A percentile compares a stretch with the other conserved stretches of the same genome.
Evolutionary conservation across 2,329 filamentous ascomycete genomes (phyloP).

Genomic region (Talaromyces sp.): DNA sequence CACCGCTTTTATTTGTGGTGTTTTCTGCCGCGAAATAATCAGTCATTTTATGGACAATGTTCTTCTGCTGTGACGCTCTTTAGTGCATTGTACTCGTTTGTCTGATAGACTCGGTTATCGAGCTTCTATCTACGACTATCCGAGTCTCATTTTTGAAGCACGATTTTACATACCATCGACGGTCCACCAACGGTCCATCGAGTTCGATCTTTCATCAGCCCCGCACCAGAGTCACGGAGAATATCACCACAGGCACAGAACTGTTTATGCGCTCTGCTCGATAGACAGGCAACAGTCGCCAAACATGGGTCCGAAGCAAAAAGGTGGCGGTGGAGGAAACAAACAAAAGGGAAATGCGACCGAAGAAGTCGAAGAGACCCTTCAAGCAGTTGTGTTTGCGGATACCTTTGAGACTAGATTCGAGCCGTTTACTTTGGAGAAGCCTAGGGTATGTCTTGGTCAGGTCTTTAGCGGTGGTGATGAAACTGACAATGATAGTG

Average conservation of each 20-base stretch:
- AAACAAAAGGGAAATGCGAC: constrained; percentile 42
- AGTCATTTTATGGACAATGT: background rate
- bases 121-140: background rate
- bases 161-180: no score
- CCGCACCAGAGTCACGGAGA: background rate
- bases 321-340: constrained; percentile 22
- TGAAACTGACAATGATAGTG: constrained; percentile 55
- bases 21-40: constrained; percentile 15
- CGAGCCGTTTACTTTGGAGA: constrained; percentile 81
- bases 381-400: constrained; percentile 68
- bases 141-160: background rate
- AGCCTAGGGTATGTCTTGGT: constrained; percentile 67
- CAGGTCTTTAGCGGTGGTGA: background rate
- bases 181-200: background rate
- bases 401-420: constrained; percentile 95
- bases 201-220: background rate
- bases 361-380: constrained; percentile 59
- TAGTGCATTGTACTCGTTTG: no score
- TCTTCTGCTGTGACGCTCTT: background rate
- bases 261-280: background rate
- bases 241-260: background rate
- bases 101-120: background rate
- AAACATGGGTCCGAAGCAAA: constrained; percentile 37
- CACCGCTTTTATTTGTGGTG: constrained; percentile 4
- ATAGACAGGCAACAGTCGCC: background rate